Evolutionary conservation across 2,329 filamentous ascomycete species (phyloP).

Genomic region (Pseudomassariella vexata): DNA sequence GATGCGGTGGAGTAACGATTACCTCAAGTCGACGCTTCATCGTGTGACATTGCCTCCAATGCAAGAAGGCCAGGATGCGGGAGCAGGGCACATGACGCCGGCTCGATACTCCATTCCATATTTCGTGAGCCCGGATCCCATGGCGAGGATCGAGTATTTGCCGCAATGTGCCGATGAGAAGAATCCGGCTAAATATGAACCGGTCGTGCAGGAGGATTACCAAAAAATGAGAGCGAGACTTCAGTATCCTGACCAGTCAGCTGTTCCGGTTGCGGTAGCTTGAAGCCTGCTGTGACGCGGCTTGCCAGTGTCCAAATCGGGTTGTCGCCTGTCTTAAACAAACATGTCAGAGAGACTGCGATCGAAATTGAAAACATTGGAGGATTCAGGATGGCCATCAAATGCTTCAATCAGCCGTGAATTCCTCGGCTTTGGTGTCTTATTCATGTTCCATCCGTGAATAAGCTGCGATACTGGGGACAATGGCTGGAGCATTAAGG

Average conservation of each 20-base stretch:
- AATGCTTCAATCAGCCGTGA: too few species aligned
- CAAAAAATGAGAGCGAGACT: slow-evolving; percentile 20
- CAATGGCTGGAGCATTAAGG: too few species aligned
- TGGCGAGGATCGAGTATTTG: slow-evolving; percentile 46
- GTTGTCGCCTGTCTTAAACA: too few species aligned
- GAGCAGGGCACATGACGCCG: slow-evolving; percentile 35
- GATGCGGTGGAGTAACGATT: slow-evolving; percentile 37
- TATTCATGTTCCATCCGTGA: too few species aligned
- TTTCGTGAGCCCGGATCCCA: slow-evolving; percentile 46
- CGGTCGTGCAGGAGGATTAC: slow-evolving; percentile 25
- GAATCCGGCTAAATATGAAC: slow-evolving; percentile 43
- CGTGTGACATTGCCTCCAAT: slow-evolving; percentile 41
- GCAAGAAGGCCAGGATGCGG: slow-evolving; percentile 27
- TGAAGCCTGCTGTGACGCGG: too few species aligned
- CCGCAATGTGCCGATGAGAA: slow-evolving; percentile 35
- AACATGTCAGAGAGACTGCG: too few species aligned
- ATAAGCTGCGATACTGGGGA: too few species aligned
- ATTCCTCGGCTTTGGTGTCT: too few species aligned
- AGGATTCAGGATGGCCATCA: too few species aligned
- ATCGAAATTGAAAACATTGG: too few species aligned
- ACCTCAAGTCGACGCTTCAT: slow-evolving; percentile 47
- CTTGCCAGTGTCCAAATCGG: too few species aligned
- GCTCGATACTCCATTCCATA: slow-evolving; percentile 56
- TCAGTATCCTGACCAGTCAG: slow-evolving; percentile 16
- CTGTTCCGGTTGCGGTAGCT: not conserved